Percentiles rank a stretch among this genome's conserved stretches.
These are phyloP conservation scores for Dactylonectria estremocensis DNA, from an alignment of 2,329 filamentous ascomycete species.

Conservation along the genomic window DNA sequence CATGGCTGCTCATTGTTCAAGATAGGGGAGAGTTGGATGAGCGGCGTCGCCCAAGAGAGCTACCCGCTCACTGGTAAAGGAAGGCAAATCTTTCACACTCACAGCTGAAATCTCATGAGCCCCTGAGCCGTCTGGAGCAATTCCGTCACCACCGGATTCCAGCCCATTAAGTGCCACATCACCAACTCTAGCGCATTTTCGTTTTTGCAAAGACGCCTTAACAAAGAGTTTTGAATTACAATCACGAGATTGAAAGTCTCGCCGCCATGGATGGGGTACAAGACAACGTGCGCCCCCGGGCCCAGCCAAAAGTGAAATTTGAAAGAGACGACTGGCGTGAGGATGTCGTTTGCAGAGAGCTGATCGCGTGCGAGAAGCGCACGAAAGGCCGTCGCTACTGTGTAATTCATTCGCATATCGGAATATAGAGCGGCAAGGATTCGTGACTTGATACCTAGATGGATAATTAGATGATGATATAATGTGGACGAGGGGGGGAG, in stretches of 20 bases:
- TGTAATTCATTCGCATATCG: background rate
- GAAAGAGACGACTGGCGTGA: background rate
- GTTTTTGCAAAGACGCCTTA: background rate
- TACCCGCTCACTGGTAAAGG: slow-evolving; percentile 27
- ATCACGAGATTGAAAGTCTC: slow-evolving; percentile 5
- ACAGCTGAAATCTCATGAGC: slow-evolving; percentile 30
- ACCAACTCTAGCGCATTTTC: background rate
- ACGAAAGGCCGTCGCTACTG: background rate
- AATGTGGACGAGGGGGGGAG: background rate
- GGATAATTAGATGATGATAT: background rate
- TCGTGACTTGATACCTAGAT: slow-evolving; percentile 6
- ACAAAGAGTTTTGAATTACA: background rate
- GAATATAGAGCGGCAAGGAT: background rate
- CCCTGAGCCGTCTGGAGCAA: slow-evolving; percentile 19
- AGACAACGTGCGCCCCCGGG: background rate
- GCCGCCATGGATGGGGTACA: slow-evolving; percentile 6
- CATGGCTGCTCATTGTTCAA: slow-evolving; percentile 47
- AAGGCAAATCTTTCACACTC: slow-evolving; percentile 23
- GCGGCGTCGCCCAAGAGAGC: slow-evolving; percentile 38
- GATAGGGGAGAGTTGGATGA: slow-evolving; percentile 44
- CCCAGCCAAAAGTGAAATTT: slow-evolving; percentile 11
- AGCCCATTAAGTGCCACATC: background rate
- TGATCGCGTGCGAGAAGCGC: background rate
- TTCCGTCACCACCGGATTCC: slow-evolving; percentile 25
- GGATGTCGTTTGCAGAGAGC: background rate